These are phyloP conservation scores for Colletotrichum sp. DNA, from an alignment of 2,329 filamentous ascomycete species.

Conservation along the genomic window DNA sequence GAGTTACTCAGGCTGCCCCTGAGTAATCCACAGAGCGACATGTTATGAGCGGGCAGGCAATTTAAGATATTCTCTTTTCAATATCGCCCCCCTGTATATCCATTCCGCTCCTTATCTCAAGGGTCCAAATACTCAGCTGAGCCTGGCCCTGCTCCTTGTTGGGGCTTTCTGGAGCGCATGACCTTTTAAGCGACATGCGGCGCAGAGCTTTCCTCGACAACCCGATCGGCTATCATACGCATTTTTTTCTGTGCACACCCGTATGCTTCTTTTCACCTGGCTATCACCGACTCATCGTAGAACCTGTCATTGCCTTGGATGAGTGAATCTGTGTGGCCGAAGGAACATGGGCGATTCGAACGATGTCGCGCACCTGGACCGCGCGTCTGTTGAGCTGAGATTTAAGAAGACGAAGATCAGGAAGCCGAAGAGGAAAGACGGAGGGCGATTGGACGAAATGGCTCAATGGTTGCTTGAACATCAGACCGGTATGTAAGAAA, in stretches of 20 bases:
- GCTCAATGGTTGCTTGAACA: not conserved
- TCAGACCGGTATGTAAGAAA: not conserved
- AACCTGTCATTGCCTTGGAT: not conserved
- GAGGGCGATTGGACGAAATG: not conserved
- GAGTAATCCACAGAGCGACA: not conserved
- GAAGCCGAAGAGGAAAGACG: not conserved
- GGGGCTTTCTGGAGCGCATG: not conserved
- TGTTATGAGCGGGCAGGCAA: not conserved
- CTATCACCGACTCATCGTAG: not conserved
- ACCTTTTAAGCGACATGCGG: not conserved
- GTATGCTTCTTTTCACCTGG: not conserved
- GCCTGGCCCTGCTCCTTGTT: not conserved
- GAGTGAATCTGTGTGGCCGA: not conserved
- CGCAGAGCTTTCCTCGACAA: not conserved
- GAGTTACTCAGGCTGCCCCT: not conserved
- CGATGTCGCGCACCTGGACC: not conserved
- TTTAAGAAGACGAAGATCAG: not conserved
- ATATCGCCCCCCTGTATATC: not conserved
- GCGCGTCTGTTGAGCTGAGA: not conserved
- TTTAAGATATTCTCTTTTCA: not conserved
- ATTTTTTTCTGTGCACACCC: not conserved
- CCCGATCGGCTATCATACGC: not conserved
- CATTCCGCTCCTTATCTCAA: not conserved
- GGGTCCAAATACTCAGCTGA: not conserved
- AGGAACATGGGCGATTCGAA: not conserved